Conservation (phyloP, 2,329 filamentous ascomycete genomes). For the Pleurostoma richardsiae region DNA sequence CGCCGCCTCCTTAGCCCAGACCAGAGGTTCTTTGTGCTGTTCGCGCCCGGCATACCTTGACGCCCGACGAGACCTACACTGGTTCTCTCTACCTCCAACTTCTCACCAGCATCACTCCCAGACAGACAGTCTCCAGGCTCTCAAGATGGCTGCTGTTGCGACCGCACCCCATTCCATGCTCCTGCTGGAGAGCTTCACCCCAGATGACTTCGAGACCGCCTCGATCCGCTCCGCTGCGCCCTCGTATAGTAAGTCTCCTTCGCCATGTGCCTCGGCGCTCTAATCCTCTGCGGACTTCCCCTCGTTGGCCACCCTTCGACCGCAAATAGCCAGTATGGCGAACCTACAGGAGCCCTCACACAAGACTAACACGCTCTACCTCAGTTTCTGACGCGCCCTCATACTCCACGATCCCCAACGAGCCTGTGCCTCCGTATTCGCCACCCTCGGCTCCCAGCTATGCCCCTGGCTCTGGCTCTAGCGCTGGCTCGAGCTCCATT, state of each 20-base stretch:
- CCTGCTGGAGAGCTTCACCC: conserved; percentile 12
- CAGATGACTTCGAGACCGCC: conserved; percentile 60
- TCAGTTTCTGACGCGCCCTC: conserved; percentile 60
- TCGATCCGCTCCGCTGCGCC: conserved; percentile 65
- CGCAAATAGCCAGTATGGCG: too few relatives aligned
- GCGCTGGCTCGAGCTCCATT: too few relatives aligned
- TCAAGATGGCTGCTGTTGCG: conserved; percentile 5
- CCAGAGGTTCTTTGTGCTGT: background rate
- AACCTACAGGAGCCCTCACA: too few relatives aligned
- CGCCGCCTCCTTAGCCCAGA: background rate
- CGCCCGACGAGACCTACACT: background rate
- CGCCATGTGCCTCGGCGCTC: background rate
- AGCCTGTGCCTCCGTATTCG: conserved; percentile 47
- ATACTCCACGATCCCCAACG: conserved; percentile 49
- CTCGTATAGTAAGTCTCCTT: conserved; percentile 52
- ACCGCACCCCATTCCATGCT: conserved; percentile 5
- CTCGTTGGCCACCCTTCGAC: too few relatives aligned
- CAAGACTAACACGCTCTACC: too few relatives aligned
- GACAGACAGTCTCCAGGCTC: background rate
- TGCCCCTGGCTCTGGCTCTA: background rate
- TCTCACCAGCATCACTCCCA: background rate
- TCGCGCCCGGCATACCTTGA: background rate
- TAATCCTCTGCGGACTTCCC: too few relatives aligned
- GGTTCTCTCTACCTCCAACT: background rate
- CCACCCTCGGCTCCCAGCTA: conserved; percentile 19